Conservation (phyloP, 805 yeast genomes). For the Lipomyces orientalis region DNA sequence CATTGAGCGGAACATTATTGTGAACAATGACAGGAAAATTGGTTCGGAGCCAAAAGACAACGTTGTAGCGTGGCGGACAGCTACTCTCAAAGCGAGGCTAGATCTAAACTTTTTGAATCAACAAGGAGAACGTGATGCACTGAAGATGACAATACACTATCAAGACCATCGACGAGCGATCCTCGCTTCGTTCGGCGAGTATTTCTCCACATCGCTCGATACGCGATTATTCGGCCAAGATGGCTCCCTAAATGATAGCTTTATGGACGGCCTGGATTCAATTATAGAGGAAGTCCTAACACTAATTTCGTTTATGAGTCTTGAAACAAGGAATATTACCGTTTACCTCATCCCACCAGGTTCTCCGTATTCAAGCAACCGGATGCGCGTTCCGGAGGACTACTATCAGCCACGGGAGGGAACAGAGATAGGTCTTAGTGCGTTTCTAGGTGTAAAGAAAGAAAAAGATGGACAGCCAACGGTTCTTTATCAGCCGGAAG, state of each 20-base stretch:
- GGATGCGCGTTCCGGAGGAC: conserved; percentile 7
- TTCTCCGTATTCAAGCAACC: not conserved
- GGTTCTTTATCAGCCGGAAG: conserved; percentile 9
- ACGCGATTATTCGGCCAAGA: not conserved
- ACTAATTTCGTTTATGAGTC: conserved; percentile 3
- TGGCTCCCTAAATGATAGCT: not conserved
- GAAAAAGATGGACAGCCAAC: not conserved
- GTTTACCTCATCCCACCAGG: not conserved
- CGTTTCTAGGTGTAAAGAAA: conserved; percentile 7
- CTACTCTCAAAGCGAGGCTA: not conserved
- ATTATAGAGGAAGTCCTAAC: not conserved
- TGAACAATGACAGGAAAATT: not conserved
- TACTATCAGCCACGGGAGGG: not conserved
- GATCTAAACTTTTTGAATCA: not conserved
- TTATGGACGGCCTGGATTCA: not conserved
- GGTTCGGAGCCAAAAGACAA: not conserved
- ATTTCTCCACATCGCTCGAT: not conserved
- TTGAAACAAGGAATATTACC: conserved; percentile 3
- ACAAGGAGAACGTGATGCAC: not conserved
- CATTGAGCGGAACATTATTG: not conserved
- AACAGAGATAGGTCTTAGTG: not conserved
- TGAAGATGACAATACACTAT: not conserved
- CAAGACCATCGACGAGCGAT: not conserved
- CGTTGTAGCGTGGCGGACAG: not conserved
- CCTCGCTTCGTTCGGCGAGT: not conserved